Percentiles rank a stretch among this genome's conserved stretches.
Conservation (phyloP, 352 stramenopile species). For the Pythium brachiatum region DNA sequence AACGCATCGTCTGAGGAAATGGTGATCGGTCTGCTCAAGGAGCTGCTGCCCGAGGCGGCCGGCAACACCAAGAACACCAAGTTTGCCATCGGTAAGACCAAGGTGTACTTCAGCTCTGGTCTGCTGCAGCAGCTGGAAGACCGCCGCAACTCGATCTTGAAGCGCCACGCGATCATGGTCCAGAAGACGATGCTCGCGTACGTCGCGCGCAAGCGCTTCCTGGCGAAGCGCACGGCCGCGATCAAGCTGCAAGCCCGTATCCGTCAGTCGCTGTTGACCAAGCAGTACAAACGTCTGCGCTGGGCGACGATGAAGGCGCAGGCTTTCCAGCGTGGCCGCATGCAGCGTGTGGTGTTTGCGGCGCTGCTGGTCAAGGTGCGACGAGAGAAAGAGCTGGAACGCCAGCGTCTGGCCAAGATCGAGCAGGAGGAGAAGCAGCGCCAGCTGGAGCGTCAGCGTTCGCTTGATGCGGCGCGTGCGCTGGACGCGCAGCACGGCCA, state of each 20-base stretch:
- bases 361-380: slow-evolving; percentile 44
- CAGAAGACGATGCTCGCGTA: slow-evolving; percentile 72
- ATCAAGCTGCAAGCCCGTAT: slow-evolving; percentile 52
- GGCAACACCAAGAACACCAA: slow-evolving; percentile 70
- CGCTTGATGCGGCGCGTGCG: slow-evolving; percentile 33
- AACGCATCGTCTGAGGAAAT: slow-evolving; percentile 53
- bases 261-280: slow-evolving; percentile 35
- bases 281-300: slow-evolving; percentile 49
- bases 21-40: slow-evolving; percentile 73
- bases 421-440: slow-evolving; percentile 20
- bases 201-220: slow-evolving; percentile 56
- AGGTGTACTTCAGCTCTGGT: slow-evolving; percentile 88
- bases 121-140: slow-evolving; percentile 91
- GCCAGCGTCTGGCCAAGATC: slow-evolving; percentile 19
- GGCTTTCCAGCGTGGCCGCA: slow-evolving; percentile 48
- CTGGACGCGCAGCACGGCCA: slow-evolving; percentile 7
- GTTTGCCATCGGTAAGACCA: slow-evolving; percentile 76
- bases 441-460: slow-evolving; percentile 19
- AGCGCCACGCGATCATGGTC: slow-evolving; percentile 69
- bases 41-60: slow-evolving; percentile 59
- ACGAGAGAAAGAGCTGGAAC: slow-evolving; percentile 37
- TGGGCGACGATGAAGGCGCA: slow-evolving; percentile 52
- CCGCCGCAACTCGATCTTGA: slow-evolving; percentile 69
- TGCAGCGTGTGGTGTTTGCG: slow-evolving; percentile 56
- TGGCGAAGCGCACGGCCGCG: slow-evolving; percentile 38